Evolutionary conservation across 148 eudicot genomes (phyloP).

Genomic region (Rhododendron ovatum): DNA sequence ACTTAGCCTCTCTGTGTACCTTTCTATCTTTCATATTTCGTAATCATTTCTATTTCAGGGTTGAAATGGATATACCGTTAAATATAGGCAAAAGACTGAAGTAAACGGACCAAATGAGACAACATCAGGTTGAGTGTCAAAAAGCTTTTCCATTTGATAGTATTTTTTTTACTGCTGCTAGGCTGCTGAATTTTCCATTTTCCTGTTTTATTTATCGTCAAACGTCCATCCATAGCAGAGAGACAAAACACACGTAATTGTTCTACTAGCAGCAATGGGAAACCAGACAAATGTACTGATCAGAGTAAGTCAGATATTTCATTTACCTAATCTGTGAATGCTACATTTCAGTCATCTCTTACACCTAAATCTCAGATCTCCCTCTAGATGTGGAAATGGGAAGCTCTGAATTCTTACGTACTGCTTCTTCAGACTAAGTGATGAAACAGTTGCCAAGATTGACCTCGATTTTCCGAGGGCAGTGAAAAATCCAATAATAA

Average conservation of each 20-base stretch:
- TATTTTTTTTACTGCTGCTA: neutral
- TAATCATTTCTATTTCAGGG: neutral
- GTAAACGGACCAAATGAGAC: neutral
- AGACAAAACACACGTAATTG: neutral
- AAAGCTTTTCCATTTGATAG: neutral
- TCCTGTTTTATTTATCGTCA: neutral
- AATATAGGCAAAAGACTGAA: neutral
- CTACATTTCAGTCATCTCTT: neutral
- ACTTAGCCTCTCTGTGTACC: neutral
- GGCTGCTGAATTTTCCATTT: neutral
- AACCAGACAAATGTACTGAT: neutral
- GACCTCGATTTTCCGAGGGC: neutral
- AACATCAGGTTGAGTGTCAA: neutral
- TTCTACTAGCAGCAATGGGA: neutral
- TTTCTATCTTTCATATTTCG: neutral
- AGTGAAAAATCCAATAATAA: neutral
- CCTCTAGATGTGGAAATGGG: neutral
- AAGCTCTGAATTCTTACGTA: neutral
- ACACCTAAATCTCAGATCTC: neutral
- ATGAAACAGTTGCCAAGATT: neutral
- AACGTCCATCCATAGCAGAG: neutral
- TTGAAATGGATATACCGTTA: neutral
- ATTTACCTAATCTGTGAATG: neutral
- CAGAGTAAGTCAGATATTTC: neutral
- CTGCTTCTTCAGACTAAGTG: neutral